phyloP scores from a whole-genome alignment of 768 basidiomycete genomes.

The Lactarius akahatsu region DNA sequence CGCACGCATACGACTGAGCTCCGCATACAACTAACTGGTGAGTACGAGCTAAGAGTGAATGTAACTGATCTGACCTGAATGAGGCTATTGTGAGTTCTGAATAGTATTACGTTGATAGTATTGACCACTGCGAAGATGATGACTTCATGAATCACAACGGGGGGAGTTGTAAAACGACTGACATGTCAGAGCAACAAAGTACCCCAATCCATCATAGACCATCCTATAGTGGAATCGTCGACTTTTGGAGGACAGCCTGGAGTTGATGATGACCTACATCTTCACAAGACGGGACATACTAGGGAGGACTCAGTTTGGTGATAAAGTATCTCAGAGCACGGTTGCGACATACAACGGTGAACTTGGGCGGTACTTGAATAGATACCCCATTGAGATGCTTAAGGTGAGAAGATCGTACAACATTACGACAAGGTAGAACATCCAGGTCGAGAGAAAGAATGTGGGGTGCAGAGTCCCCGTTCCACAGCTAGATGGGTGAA shows the following conservation, averaged over 20 bases:
- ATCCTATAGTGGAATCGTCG: constrained; percentile 44
- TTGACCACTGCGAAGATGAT: constrained; percentile 27
- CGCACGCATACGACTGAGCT: constrained; percentile 15
- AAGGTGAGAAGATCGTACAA: constrained; percentile 55
- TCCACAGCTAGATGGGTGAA: constrained; percentile 46
- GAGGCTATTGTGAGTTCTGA: constrained; percentile 27
- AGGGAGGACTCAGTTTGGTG: neutral
- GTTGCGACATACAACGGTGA: constrained; percentile 34
- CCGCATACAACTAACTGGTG: neutral
- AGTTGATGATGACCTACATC: constrained; percentile 28
- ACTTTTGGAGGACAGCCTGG: neutral
- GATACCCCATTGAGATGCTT: constrained; percentile 48
- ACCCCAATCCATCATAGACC: constrained; percentile 66
- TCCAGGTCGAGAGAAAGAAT: constrained; percentile 46
- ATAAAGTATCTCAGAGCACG: neutral
- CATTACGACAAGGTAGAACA: constrained; percentile 59
- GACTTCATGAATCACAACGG: neutral
- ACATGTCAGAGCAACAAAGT: constrained; percentile 56
- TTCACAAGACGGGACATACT: constrained; percentile 32
- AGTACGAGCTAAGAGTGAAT: neutral
- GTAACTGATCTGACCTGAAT: constrained; percentile 25
- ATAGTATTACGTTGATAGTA: constrained; percentile 33
- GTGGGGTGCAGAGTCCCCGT: constrained; percentile 34
- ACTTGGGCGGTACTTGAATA: constrained; percentile 48
- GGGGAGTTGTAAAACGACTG: neutral